A percentile compares a stretch with the other conserved stretches of the same genome.
phyloP scores from a whole-genome alignment of 768 basidiomycete genomes.

The Inosperma sp. region DNA sequence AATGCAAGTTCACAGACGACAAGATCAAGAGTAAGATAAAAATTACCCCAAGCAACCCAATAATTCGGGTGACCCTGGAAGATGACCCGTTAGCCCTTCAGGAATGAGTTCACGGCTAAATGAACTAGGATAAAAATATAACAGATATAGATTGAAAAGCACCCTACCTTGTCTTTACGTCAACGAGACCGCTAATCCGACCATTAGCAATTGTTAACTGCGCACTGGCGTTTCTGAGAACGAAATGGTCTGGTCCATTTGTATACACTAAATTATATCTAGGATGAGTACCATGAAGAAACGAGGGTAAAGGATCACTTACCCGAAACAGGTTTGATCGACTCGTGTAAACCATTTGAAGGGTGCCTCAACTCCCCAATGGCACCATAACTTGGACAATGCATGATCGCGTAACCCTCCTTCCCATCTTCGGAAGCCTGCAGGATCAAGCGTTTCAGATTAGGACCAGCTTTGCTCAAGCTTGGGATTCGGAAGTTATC shows the following conservation, averaged over 20 bases:
- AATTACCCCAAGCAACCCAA: constrained; percentile 83
- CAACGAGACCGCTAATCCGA: constrained; percentile 78
- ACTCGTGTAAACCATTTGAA: constrained; percentile 43
- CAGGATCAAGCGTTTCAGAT: constrained; percentile 49
- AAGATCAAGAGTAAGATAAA: background rate
- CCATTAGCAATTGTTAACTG: constrained; percentile 78
- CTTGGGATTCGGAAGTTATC: constrained; percentile 69
- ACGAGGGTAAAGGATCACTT: constrained; percentile 12
- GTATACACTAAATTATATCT: constrained; percentile 43
- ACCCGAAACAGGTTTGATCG: constrained; percentile 63
- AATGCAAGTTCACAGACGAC: background rate
- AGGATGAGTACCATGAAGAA: background rate
- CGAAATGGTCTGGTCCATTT: constrained; percentile 63
- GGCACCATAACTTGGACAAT: constrained; percentile 40
- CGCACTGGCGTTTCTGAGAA: constrained; percentile 65
- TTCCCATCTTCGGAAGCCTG: constrained; percentile 66
- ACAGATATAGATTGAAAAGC: background rate
- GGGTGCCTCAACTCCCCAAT: constrained; percentile 34
- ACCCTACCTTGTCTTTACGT: constrained; percentile 60
- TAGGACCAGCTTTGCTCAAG: constrained; percentile 38
- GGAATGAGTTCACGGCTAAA: constrained; percentile 76
- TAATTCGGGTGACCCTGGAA: constrained; percentile 87
- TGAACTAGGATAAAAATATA: background rate
- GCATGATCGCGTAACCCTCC: constrained; percentile 67
- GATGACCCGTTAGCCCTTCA: constrained; percentile 70